Evolutionary conservation across 1,284 basidiomycete species (phyloP).

Genomic region (Leccinum angustisporum): DNA sequence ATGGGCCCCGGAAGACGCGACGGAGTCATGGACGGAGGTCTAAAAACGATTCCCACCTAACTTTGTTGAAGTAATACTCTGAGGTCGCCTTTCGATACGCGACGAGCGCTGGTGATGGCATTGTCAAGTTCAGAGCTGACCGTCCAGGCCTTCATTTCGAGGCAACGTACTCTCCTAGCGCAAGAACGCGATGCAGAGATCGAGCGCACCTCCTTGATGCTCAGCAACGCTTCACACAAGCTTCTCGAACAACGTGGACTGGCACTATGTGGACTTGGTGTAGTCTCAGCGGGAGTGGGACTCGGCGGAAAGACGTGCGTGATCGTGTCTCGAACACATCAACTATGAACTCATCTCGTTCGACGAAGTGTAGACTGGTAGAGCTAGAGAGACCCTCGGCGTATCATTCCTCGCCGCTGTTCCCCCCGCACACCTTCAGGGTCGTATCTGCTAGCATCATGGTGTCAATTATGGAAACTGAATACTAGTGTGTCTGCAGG

Average conservation of each 20-base stretch:
- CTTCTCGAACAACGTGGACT: conserved; percentile 87
- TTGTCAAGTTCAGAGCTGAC: conserved; percentile 35
- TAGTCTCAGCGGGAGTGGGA: conserved; percentile 73
- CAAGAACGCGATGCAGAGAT: conserved; percentile 83
- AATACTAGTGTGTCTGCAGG: conserved; percentile 34
- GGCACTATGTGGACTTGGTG: conserved; percentile 72
- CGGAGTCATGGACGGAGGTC: conserved; percentile 13
- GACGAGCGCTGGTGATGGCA: conserved; percentile 7
- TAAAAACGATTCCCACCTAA: neutral
- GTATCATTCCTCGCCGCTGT: conserved; percentile 67
- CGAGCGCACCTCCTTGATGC: conserved; percentile 74
- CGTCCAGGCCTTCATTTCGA: conserved; percentile 64
- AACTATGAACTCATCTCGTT: conserved; percentile 4
- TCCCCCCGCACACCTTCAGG: conserved; percentile 88
- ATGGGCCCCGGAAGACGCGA: conserved; percentile 30
- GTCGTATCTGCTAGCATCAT: conserved; percentile 28
- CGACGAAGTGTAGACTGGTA: conserved; percentile 61
- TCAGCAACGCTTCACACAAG: conserved; percentile 83
- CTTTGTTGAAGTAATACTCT: no score
- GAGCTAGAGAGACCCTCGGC: conserved; percentile 85
- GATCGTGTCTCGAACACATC: neutral
- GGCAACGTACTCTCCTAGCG: conserved; percentile 68
- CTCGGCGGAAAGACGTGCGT: conserved; percentile 88
- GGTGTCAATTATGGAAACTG: conserved; percentile 6
- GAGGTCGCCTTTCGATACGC: neutral